Conservation (phyloP, 306 rosid genomes). For the Prosopis cineraria region DNA sequence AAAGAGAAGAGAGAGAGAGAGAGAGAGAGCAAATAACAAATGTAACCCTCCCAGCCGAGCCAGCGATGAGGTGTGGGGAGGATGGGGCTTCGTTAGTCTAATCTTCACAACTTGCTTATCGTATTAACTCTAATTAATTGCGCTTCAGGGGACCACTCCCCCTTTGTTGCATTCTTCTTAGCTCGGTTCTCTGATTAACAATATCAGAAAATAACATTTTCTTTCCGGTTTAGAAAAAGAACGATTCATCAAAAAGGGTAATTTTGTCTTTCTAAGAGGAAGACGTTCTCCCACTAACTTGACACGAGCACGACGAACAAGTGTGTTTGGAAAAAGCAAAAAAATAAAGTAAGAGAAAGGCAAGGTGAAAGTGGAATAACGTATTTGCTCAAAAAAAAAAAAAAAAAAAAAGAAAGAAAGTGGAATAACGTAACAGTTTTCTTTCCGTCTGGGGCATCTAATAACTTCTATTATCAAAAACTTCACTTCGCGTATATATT, state of each 20-base stretch:
- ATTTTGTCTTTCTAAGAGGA: not conserved
- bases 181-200: conserved; percentile 32
- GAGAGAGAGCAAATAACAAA: not conserved
- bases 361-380: conserved; percentile 30
- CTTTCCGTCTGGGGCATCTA: conserved; percentile 34
- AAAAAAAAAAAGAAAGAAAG: no score
- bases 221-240: not conserved
- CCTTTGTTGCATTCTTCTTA: conserved; percentile 28
- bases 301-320: not conserved
- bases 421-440: conserved; percentile 32
- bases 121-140: conserved; percentile 49
- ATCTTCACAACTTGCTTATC: conserved; percentile 47
- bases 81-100: conserved; percentile 41
- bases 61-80: conserved; percentile 15
- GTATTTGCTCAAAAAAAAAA: no score
- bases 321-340: conserved; percentile 9
- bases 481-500: not conserved
- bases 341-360: conserved; percentile 22
- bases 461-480: conserved; percentile 27
- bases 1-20: not conserved
- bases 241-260: not conserved
- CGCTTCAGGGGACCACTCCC: conserved; percentile 52
- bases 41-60: not conserved
- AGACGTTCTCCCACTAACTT: not conserved
- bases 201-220: not conserved